A percentile compares a stretch with the other conserved stretches of the same genome.
phyloP scores from a whole-genome alignment of 306 rosid genomes.

The Adenanthera pavonina region DNA sequence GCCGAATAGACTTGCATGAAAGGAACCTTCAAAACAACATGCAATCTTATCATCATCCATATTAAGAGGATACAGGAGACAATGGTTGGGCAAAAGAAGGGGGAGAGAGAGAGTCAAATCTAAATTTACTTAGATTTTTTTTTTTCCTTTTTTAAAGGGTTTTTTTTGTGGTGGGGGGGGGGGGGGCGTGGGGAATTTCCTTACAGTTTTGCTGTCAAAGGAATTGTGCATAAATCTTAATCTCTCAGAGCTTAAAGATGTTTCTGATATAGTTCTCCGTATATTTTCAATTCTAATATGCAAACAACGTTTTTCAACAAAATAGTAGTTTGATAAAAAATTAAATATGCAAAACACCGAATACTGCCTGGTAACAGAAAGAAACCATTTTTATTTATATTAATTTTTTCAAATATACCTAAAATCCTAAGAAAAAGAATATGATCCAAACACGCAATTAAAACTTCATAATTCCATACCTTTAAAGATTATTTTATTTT shows the following conservation, averaged over 20 bases:
- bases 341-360: not conserved
- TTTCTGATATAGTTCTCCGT: not conserved
- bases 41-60: not conserved
- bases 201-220: not conserved
- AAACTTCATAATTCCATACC: not conserved
- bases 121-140: not conserved
- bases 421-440: not conserved
- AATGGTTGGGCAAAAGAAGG: not conserved
- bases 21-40: conserved; percentile 21
- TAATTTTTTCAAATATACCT: not conserved
- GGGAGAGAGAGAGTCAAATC: not conserved
- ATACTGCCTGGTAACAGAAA: not conserved
- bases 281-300: not conserved
- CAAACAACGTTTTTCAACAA: not conserved
- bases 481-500: not conserved
- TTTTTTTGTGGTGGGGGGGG: no score
- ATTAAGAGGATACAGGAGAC: not conserved
- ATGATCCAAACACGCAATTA: not conserved
- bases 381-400: not conserved
- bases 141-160: no score
- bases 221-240: not conserved
- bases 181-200: not conserved
- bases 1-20: conserved; percentile 23
- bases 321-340: not conserved
- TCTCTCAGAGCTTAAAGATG: not conserved